These are phyloP conservation scores for Monosporascus cannonballus DNA, from an alignment of 2,329 filamentous ascomycete genomes.

Conservation along the genomic window DNA sequence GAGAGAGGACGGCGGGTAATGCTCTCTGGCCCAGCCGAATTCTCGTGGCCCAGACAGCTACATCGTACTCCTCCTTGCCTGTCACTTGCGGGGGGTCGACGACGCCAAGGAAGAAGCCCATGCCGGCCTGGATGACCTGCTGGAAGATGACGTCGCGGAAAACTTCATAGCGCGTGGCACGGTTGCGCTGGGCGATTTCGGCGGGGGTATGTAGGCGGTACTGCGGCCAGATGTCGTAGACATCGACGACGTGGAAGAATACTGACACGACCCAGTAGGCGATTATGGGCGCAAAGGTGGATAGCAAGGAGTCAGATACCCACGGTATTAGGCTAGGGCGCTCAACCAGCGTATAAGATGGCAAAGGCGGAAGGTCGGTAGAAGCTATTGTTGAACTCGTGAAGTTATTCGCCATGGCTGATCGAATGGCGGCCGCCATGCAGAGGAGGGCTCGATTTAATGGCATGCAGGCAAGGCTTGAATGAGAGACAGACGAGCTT, in stretches of 20 bases:
- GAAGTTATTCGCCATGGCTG: constrained; percentile 40
- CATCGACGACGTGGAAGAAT: constrained; percentile 83
- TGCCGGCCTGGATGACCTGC: constrained; percentile 78
- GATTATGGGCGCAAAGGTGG: constrained; percentile 68
- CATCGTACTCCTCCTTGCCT: constrained; percentile 77
- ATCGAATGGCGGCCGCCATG: background rate
- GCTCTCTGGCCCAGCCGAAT: constrained; percentile 72
- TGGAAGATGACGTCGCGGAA: constrained; percentile 87
- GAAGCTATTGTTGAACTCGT: constrained; percentile 31
- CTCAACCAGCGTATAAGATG: constrained; percentile 67
- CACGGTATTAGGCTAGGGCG: constrained; percentile 68
- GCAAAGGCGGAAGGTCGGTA: constrained; percentile 74
- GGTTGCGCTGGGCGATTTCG: constrained; percentile 82
- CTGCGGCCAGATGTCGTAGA: constrained; percentile 77
- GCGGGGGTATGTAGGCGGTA: constrained; percentile 94
- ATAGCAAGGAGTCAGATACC: constrained; percentile 75
- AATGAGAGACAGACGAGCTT: background rate
- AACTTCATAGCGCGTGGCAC: constrained; percentile 77
- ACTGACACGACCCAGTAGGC: constrained; percentile 86
- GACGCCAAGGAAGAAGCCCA: constrained; percentile 60
- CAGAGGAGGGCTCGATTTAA: background rate
- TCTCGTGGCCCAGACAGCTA: constrained; percentile 84
- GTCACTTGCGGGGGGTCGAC: constrained; percentile 68
- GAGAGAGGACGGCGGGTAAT: constrained; percentile 64
- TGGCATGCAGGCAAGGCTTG: background rate